Evolutionary conservation across 2,329 filamentous ascomycete genomes (phyloP).

Genomic region (Ophiostoma angusticollis): DNA sequence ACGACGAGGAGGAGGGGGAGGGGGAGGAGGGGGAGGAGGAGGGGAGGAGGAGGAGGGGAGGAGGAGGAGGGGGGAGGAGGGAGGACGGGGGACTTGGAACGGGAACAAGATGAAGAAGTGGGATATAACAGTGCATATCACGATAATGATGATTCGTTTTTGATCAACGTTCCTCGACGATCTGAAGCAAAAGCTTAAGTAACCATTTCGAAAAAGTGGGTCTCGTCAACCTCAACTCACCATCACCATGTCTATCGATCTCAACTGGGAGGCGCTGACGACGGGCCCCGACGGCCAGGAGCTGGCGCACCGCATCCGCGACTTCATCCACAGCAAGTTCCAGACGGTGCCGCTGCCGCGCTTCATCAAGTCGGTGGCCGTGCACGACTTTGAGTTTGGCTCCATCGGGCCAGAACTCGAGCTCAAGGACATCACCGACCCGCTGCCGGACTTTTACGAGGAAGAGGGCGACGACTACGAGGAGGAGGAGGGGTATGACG

Average conservation of each 20-base stretch:
- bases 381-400: slow-evolving; percentile 90
- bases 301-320: slow-evolving; percentile 74
- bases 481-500: slow-evolving; percentile 25
- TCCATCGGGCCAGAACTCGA: slow-evolving; percentile 70
- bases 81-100: background rate
- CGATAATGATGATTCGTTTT: too few species aligned
- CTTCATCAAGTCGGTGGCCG: slow-evolving; percentile 92
- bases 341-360: slow-evolving; percentile 81
- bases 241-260: slow-evolving; percentile 76
- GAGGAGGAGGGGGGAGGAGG: background rate
- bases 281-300: slow-evolving; percentile 75
- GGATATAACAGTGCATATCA: too few species aligned
- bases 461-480: slow-evolving; percentile 50
- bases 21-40: background rate
- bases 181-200: too few species aligned
- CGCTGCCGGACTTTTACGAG: slow-evolving; percentile 92
- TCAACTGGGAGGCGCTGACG: slow-evolving; percentile 91
- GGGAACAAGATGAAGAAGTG: background rate
- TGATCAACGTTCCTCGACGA: too few species aligned
- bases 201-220: too few species aligned
- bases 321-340: slow-evolving; percentile 92
- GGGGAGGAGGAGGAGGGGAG: background rate
- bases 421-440: slow-evolving; percentile 94
- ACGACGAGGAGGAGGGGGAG: background rate
- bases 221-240: background rate